Conservation (phyloP, 176 grass and related monocot genomes). For the Pharus latifolius region DNA sequence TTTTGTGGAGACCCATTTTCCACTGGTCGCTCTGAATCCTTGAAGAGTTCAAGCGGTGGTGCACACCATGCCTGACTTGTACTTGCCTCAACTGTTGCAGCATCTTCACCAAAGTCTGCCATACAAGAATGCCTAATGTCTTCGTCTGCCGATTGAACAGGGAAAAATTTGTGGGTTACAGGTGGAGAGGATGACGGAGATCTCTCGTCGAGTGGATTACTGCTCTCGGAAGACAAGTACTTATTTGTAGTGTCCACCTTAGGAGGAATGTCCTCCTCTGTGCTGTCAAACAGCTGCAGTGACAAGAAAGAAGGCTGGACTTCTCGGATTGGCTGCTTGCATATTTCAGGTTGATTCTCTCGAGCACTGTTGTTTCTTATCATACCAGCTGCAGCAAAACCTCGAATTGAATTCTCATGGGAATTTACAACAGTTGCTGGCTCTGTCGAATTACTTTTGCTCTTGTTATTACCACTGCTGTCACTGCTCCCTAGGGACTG, state of each 20-base stretch:
- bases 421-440: conserved; percentile 41
- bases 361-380: conserved; percentile 5
- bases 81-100: conserved; percentile 59
- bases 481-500: conserved; percentile 89
- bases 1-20: conserved; percentile 46
- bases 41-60: conserved; percentile 56
- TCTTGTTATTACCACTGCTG: conserved; percentile 83
- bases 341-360: conserved; percentile 20
- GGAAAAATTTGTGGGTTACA: conserved; percentile 79
- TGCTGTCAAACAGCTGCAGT: conserved; percentile 53
- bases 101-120: conserved; percentile 53
- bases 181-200: conserved; percentile 86
- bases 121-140: conserved; percentile 25
- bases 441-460: conserved; percentile 51
- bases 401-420: conserved; percentile 25
- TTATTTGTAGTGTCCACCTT: conserved; percentile 65
- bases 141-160: conserved; percentile 52
- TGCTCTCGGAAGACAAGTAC: conserved; percentile 95
- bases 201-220: conserved; percentile 87
- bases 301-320: conserved; percentile 29
- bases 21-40: conserved; percentile 40
- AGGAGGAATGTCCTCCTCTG: conserved; percentile 48
- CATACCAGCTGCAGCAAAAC: conserved; percentile 22
- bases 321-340: conserved; percentile 24
- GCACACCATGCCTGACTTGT: conserved; percentile 45